Base-by-base conservation (phyloP, 163 green algal species). In the Chlorella variabilis region DNA sequence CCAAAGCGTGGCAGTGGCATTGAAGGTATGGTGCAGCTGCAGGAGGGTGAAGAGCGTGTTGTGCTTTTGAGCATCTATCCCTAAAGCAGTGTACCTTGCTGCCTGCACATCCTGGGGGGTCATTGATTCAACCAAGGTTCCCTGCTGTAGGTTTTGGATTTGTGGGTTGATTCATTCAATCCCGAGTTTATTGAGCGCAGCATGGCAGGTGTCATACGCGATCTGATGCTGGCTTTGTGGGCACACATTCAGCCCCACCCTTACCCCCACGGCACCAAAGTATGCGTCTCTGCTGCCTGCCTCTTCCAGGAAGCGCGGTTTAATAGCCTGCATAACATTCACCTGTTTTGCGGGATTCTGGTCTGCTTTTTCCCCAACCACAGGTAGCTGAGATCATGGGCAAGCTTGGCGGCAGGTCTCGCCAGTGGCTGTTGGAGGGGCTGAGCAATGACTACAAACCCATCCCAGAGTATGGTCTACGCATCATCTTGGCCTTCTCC, bases 131-230 rank as follows among this genome's bases (percentile, higher is more conserved):
- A n/a, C n/a, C n/a, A n/a, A n/a, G n/a, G n/a, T n/a, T n/a, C 27
- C 39, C 25, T 29, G 25, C 83, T 97, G 65, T 81, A 86, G 25
- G 95, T 92, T 21, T 89, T 98, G 29, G 94, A 98, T 83, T 92
- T 96, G 41, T 99, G 96, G 96, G 91, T 98, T n/a, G 96, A 99
- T 82, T 94, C 85, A n/a, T 89, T 99, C 21, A 98, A 98, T 86
- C 96, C 96, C 4, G 96, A 99, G 82, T 98, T 98, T 83, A 88
- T 99, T 48, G 96, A 99, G 87, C 89, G 90, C 0, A 91, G 89
- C 29, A 96, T 98, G 91, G 83, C 87, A 49, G 78, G 90, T 18
- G 90, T 98, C 21, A 87, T 94, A 23, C 59, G 86, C 0, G 87
- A 94, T 25, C 85, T 97, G 15, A 90, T 96, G 83, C 54, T 85